phyloP scores from a whole-genome alignment of 225 moss, liverwort and hornwort species.

The Pseudoscleropodium purum region DNA sequence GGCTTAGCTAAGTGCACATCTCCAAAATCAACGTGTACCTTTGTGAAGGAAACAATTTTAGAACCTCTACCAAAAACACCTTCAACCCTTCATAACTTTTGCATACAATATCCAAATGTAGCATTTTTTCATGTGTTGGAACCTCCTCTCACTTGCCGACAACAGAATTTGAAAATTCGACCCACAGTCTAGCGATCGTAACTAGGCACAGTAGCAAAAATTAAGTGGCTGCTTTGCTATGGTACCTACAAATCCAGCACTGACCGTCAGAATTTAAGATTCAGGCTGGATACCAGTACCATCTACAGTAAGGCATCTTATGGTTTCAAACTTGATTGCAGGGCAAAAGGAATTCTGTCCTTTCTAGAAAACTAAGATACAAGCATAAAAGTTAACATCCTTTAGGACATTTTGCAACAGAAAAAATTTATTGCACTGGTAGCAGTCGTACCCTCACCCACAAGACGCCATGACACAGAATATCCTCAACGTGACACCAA shows the following conservation, averaged over 20 bases:
- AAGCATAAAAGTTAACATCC: background rate
- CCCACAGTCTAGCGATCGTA: background rate
- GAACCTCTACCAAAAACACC: rapidly evolving
- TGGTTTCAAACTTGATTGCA: no score
- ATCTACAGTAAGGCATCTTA: background rate
- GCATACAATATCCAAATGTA: background rate
- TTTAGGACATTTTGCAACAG: background rate
- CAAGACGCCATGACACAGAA: background rate
- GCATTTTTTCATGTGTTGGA: rapidly evolving
- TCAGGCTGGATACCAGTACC: background rate
- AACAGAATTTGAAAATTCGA: background rate
- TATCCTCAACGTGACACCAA: background rate
- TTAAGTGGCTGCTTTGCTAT: no score
- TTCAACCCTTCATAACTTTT: background rate
- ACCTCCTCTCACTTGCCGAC: background rate
- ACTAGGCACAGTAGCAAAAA: background rate
- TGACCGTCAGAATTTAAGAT: background rate
- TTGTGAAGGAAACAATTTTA: background rate
- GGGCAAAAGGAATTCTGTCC: no score
- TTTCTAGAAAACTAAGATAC: no score
- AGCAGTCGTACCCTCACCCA: background rate
- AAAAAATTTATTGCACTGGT: background rate
- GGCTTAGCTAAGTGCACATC: background rate
- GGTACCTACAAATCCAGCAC: background rate
- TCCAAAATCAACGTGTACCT: background rate